Evolutionary conservation across 2,329 filamentous ascomycete genomes (phyloP), one percentile per base, ranked within the genome.

Genomic region (Hortaea werneckii): DNA sequence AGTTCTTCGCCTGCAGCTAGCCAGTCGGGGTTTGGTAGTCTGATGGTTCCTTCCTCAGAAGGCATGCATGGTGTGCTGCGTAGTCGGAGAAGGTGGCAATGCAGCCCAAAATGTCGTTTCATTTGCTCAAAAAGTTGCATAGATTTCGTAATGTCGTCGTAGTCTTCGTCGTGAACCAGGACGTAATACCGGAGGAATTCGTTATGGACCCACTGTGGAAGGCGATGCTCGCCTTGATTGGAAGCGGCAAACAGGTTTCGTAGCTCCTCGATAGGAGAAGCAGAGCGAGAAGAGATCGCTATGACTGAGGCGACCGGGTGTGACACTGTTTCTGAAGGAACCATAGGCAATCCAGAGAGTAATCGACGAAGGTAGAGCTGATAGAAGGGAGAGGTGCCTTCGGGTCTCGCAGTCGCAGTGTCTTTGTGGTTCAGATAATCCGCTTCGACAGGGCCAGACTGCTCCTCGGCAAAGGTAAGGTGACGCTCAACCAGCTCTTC

Each of bases 121-220:
- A 98, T 98, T 65, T 95, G 87, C 57, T 98, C 92, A 65, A 95
- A 98, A 28, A 96, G 73, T 12, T 81, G 79, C 65, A 90, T 90
- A 9, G 89, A 94, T 66, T 88, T 85, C 34, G 80, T 79, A 50
- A 96, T 94, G 62, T 98, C 89, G 60, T 95, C 90, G 50, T 80
- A 81, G 61, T 98, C 92, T 67, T 98, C 94, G 57, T 98, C 92
- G 59, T 98, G 92, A 12, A 98, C 83, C 37, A 98, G 73, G 11
- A 98, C 86, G 66, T 98, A 98, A 66, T 98, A 98, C 52, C 92
- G 79, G 52, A 98, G 71, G 64, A 92, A 98, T 50, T 96, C 88
- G 29, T 85, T 83, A 60, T 94, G 83, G 1, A 95, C 85, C 85
- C 90, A 98, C 13, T 77, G 72, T 0, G 90, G 90, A 45, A 94